Base-by-base conservation (phyloP, 306 rosid species). In the Lotus japonicus region DNA sequence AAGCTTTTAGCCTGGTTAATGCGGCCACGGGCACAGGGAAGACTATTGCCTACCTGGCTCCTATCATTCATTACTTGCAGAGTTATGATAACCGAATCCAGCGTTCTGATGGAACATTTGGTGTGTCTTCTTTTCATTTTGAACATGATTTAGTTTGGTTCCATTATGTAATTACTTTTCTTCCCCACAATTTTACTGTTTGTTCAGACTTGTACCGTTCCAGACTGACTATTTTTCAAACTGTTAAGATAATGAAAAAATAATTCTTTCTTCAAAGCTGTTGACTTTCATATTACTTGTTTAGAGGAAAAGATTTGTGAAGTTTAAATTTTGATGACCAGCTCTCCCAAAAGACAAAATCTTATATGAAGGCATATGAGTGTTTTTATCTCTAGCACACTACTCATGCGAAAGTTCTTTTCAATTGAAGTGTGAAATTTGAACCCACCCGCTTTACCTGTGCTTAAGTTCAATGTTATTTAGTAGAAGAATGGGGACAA, bases 1-100 rank as follows among this genome's bases (percentile, higher is more conserved):
- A 23, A 39, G 35, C 7, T 66, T 66, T 41, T 68, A 90, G 97
- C 50, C 75, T 94, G 15, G 92, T 94, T 54, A 90, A 94, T 78
- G 97, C 99, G 41, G 83, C 96, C 50, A 90, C 97, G 2, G 97
- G 97, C 35, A 88, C 97, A 1, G 99, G 99, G 48, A 94, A 94
- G 67, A 94, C 97, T 10, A 61, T 82, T 58, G 95, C 95, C 3
- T 94, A 90, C 71, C 57, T 94, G 76, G 96, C 91, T 81, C 99
- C 99, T 0, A 83, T 94, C 11, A 58, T 94, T 67, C 96, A 90
- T 80, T 84, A 79, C 68, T 77, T 94, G 83, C 88, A 80, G 79
- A 75, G 69, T 39, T 76, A 75, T 44, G 72, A 82, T 26, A 81
- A 81, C 23, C 72, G 90, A 77, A 74, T 88, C 58, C 81, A 85